A percentile compares a stretch with the other conserved stretches of the same genome.
phyloP scores from a whole-genome alignment of 768 basidiomycete species.

The Leccinum pellstonianum region DNA sequence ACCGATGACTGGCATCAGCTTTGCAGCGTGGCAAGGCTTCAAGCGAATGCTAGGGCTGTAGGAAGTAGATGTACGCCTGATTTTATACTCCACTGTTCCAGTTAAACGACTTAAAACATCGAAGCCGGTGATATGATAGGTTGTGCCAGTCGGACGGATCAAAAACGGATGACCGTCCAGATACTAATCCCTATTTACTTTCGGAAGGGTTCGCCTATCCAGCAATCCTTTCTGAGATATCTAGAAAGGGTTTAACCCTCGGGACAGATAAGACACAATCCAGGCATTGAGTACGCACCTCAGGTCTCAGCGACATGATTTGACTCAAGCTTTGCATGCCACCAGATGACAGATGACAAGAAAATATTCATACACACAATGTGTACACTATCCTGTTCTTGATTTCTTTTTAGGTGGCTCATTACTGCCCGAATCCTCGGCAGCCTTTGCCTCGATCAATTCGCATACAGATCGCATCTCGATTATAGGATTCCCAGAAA shows the following conservation, averaged over 20 bases:
- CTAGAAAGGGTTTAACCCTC: not conserved
- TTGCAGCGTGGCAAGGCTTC: conserved; percentile 77
- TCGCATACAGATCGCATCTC: too few relatives aligned
- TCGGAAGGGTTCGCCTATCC: not conserved
- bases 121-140: not conserved
- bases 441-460: too few relatives aligned
- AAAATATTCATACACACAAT: too few relatives aligned
- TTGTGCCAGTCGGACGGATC: not conserved
- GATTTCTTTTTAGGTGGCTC: too few relatives aligned
- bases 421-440: too few relatives aligned
- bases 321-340: too few relatives aligned
- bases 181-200: not conserved
- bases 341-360: too few relatives aligned
- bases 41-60: conserved; percentile 32
- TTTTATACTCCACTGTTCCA: not conserved
- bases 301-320: too few relatives aligned
- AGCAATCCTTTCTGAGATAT: not conserved
- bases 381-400: too few relatives aligned
- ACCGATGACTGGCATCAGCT: conserved; percentile 94
- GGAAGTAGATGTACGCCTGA: conserved; percentile 11
- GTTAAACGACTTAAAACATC: not conserved
- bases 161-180: not conserved
- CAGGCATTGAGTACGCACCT: too few relatives aligned
- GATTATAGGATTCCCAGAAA: too few relatives aligned
- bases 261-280: not conserved